These are phyloP conservation scores for Skeletonema grethae DNA, from an alignment of 108 stramenopile genomes.

Conservation along the genomic window DNA sequence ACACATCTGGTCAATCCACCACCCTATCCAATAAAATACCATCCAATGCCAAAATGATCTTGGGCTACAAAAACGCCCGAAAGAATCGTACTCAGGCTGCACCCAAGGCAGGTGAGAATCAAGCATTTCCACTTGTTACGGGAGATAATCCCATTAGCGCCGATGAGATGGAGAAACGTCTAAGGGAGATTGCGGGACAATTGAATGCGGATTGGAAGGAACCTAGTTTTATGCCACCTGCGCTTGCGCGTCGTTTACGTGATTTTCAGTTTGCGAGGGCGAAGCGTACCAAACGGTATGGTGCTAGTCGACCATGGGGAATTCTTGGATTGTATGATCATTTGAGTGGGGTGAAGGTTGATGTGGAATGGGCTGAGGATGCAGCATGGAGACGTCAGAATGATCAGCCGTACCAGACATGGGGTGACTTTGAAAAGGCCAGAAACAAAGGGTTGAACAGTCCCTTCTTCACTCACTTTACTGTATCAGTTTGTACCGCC, in stretches of 20 bases:
- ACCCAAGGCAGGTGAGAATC: conserved; percentile 13
- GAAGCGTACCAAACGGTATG: conserved; percentile 54
- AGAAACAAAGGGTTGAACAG: conserved; percentile 66
- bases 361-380: conserved; percentile 93
- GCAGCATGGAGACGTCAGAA: conserved; percentile 78
- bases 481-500: conserved; percentile 68
- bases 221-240: conserved; percentile 65
- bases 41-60: conserved; percentile 42
- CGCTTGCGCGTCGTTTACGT: conserved; percentile 57
- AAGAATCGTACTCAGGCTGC: conserved; percentile 9
- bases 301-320: conserved; percentile 66
- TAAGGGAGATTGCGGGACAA: conserved; percentile 77
- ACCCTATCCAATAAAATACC: conserved; percentile 36
- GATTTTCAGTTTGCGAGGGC: conserved; percentile 66
- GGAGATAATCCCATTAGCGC: conserved; percentile 21
- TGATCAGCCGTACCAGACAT: conserved; percentile 74
- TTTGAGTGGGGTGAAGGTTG: conserved; percentile 68
- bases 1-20: conserved; percentile 22
- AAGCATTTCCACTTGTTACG: conserved; percentile 11
- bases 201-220: conserved; percentile 76
- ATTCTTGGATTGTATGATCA: conserved; percentile 86
- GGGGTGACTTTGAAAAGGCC: conserved; percentile 79
- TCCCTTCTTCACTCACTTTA: conserved; percentile 76
- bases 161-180: conserved; percentile 72
- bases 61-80: conserved; percentile 19